Percentiles rank a stretch among this genome's conserved stretches.
Evolutionary conservation across 2,329 filamentous ascomycete genomes (phyloP).

Genomic region (Chaetomiaceae sp.): DNA sequence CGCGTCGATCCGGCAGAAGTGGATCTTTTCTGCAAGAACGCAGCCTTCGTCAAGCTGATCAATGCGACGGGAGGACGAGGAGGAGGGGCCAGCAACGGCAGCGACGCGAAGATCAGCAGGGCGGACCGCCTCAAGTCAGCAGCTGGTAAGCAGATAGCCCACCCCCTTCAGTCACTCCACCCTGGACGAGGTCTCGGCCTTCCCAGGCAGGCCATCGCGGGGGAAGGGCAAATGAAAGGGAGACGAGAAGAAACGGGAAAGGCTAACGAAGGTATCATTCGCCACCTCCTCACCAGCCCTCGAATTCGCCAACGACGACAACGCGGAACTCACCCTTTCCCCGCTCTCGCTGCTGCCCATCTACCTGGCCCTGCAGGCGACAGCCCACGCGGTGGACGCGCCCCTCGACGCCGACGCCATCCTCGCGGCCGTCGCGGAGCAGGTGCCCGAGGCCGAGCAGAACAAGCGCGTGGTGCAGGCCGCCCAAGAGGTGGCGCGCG

Average conservation of each 20-base stretch:
- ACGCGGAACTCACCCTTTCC: conserved; percentile 44
- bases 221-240: not conserved
- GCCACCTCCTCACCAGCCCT: conserved; percentile 39
- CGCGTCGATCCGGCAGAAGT: conserved; percentile 67
- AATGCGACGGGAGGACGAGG: conserved; percentile 46
- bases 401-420: conserved; percentile 50
- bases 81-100: not conserved
- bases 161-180: not conserved
- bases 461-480: conserved; percentile 50
- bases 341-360: conserved; percentile 62
- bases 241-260: not conserved
- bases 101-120: conserved; percentile 19
- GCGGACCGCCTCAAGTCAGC: conserved; percentile 48
- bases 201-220: not conserved
- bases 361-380: conserved; percentile 61
- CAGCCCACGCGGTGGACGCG: conserved; percentile 37
- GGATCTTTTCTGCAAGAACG: conserved; percentile 92
- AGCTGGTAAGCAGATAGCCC: conserved; percentile 44
- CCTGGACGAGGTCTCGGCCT: not conserved
- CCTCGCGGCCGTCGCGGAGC: conserved; percentile 41
- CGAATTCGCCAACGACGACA: conserved; percentile 52
- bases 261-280: conserved; percentile 26
- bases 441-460: conserved; percentile 43
- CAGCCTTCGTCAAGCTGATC: conserved; percentile 85
- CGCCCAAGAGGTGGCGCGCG: conserved; percentile 66